Base-by-base conservation (phyloP, 495 filamentous ascomycete genomes). In the Pyronema omphalodes region DNA sequence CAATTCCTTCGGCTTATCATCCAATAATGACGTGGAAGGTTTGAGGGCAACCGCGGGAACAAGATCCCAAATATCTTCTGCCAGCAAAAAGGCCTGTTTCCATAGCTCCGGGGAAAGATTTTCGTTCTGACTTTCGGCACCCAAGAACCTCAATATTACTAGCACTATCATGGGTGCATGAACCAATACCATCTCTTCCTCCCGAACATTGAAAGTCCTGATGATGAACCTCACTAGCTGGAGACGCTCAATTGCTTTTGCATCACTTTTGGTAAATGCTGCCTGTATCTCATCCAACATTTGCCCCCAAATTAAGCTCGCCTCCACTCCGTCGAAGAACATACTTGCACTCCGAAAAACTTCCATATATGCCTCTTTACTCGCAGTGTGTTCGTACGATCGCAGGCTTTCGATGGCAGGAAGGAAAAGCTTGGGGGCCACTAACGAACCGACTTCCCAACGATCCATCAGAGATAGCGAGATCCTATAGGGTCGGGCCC, bases 291-390 rank as follows among this genome's bases (percentile, higher is more conserved):
- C 70, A 17, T 75, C 67, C 37, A 79, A 66, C 46, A 94, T 74
- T 63, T 94, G 82, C 19, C 81, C 79, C 74, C 93, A 99, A 18
- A 99, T 94, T 40, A 95, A 71, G 3, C 82, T 80, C 58, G 88
- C 88, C 67, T 99, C 93, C 34, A 99, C 86, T 5, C 87, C 89
- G 67, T 99, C 89, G 58, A 99, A 96, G 67, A 99, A 96, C 39
- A 86, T 81, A 60, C 81, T 93, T 7, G 89, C 93, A 60, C 91
- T 96, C 51, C 84, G 76, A 37, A 94, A 73, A 0, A 95, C 86
- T 67, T 99, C 91, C n/a, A 75, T 71, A 56, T 88, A 86, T 36
- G 86, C 75, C 9, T 76, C 69, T 60, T 81, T 82, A 12, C 69
- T 73, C 44, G 81, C 70, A 52, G 69, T 65, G 41, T 65, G 61